Evolutionary conservation across 805 yeast species (phyloP), one percentile per base, ranked within the genome.

Genomic region (Pichia scutulata): DNA sequence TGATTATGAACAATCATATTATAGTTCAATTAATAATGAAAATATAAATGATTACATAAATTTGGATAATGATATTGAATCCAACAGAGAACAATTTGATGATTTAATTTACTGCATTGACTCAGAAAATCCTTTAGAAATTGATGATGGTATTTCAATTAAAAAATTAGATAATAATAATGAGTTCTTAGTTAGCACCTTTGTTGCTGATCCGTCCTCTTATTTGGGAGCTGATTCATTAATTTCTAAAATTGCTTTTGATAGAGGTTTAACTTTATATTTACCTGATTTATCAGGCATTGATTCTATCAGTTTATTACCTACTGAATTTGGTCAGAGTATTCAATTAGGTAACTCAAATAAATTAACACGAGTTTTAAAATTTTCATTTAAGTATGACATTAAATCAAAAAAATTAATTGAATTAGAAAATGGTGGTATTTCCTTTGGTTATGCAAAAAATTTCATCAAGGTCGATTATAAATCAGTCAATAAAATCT

Each of bases 91-190:
- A n/a, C 72, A 72, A 25, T 77, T 73, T 55, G 66, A 66, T 0
- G 67, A 73, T 43, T 60, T 75, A 13, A 81, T 89, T 1, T 92
- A 81, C 63, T 89, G 97, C 66, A 88, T 92, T 52, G 99, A 93
- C 67, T 74, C 84, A 3, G 78, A 71, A 4, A 74, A 74, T 41
- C 96, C 98, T 0, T 84, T 84, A 57, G 98, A 93, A 65, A 85
- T 93, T 52, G 99, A 92, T 65, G 99, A 92, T 66, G 99, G 97
- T 44, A 73, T 92, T 25, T 80, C 96, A 1, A 70, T 92, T 19
- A 58, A 26, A 54, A 55, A 25, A 47, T 48, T 55, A 4, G 57
- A 60, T 1, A 56, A 63, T 1, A 7, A 16, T 33, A 62, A 65
- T 3, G 60, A 60, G 14, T 78, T 69, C 56, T 67, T 70, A 10